phyloP scores from a whole-genome alignment of 176 grass and related monocot species.

The Oryza nivara region DNA sequence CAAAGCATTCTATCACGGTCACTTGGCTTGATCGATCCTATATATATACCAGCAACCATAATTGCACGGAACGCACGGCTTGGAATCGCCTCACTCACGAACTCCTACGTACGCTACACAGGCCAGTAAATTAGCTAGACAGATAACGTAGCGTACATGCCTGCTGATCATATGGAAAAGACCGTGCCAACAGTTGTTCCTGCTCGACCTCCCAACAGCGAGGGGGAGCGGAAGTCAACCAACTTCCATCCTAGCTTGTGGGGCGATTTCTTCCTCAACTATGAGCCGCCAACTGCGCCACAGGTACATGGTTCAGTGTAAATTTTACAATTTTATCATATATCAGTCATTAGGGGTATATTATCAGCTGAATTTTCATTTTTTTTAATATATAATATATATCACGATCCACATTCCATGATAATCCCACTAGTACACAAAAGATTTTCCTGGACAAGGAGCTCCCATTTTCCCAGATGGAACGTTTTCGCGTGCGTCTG shows the following conservation, averaged over 20 bases:
- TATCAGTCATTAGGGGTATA: neutral
- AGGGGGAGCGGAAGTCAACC: neutral
- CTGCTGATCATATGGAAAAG: neutral
- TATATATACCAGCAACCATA: neutral
- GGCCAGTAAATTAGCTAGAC: too few species aligned
- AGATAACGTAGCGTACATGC: neutral
- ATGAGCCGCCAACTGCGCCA: slow-evolving; percentile 3
- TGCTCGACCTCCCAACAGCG: neutral
- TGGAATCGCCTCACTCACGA: too few species aligned
- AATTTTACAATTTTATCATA: neutral
- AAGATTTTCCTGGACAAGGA: too few species aligned
- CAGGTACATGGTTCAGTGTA: slow-evolving; percentile 8
- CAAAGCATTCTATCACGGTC: neutral
- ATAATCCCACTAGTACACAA: too few species aligned
- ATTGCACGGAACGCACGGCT: too few species aligned
- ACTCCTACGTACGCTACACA: too few species aligned
- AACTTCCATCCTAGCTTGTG: slow-evolving; percentile 43
- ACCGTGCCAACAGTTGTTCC: neutral
- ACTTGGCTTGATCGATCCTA: neutral
- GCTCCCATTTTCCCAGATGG: too few species aligned
- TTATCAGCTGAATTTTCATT: too few species aligned
- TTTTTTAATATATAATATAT: too few species aligned
- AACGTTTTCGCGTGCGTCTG: too few species aligned
- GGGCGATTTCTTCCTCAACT: slow-evolving; percentile 47
- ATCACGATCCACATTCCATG: too few species aligned